phyloP scores from a whole-genome alignment of 352 stramenopile species.

The Thalassiosira exigua region DNA sequence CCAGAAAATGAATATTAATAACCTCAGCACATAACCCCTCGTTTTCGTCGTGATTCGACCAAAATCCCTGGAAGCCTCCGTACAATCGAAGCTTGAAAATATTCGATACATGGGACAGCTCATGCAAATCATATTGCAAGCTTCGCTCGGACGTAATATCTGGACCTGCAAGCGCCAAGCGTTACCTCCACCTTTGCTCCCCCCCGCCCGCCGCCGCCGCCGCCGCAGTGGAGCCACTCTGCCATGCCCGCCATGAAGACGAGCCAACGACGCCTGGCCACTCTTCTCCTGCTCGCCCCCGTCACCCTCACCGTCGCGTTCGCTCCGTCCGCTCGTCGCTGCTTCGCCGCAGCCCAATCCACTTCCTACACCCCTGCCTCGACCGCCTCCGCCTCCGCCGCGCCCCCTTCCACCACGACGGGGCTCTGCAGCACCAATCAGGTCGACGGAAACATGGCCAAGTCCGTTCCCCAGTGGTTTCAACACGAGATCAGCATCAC shows the following conservation, averaged over 20 bases:
- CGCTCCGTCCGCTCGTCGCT: background rate
- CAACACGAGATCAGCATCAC: constrained; percentile 82
- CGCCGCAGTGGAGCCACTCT: too few species aligned
- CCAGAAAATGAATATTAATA: too few species aligned
- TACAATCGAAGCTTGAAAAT: too few species aligned
- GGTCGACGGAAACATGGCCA: constrained; percentile 5
- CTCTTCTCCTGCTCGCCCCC: background rate
- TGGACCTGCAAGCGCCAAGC: too few species aligned
- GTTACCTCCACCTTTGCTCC: too few species aligned
- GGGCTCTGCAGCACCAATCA: constrained; percentile 7
- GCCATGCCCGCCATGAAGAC: background rate
- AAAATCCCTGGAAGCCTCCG: too few species aligned
- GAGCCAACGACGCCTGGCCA: background rate
- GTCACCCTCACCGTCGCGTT: background rate
- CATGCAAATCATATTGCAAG: background rate
- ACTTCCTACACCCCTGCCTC: background rate
- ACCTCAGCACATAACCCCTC: too few species aligned
- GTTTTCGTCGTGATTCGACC: too few species aligned
- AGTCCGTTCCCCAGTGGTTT: constrained; percentile 67
- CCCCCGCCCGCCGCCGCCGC: too few species aligned
- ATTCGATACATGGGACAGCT: too few species aligned
- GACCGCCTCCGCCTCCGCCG: background rate
- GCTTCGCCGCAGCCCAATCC: background rate
- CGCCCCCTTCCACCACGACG: background rate
- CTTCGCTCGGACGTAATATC: background rate